phyloP scores from a whole-genome alignment of 2,329 filamentous ascomycete species.

The Exophiala sideris region DNA sequence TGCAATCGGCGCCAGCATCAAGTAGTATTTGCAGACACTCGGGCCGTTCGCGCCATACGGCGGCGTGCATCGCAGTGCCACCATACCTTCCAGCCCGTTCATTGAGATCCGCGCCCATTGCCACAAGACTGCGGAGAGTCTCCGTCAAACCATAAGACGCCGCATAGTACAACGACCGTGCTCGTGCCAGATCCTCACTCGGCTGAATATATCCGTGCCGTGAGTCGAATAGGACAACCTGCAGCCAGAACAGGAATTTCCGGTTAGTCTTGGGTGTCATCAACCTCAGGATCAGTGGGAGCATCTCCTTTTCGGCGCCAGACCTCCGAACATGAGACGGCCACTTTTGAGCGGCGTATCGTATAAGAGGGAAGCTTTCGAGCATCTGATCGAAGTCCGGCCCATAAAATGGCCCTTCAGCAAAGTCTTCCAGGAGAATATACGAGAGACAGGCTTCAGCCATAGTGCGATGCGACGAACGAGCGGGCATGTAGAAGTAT shows the following conservation, averaged over 20 bases:
- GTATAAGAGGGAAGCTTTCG: slow-evolving; percentile 9
- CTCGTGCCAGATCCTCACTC: slow-evolving; percentile 1
- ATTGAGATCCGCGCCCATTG: slow-evolving; percentile 9
- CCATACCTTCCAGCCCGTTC: slow-evolving; percentile 18
- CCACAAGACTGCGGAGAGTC: slow-evolving; percentile 14
- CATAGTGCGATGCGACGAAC: slow-evolving; percentile 12
- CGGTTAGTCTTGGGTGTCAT: slow-evolving; percentile 11
- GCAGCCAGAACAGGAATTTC: slow-evolving; percentile 21
- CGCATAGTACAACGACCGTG: slow-evolving; percentile 18
- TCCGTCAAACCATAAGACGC: slow-evolving; percentile 19
- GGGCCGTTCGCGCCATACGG: slow-evolving; percentile 15
- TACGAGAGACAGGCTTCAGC: slow-evolving; percentile 18
- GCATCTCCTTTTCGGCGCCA: slow-evolving; percentile 13
- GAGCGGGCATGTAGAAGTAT: slow-evolving; percentile 11
- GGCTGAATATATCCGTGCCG: slow-evolving; percentile 13
- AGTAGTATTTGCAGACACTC: slow-evolving; percentile 14
- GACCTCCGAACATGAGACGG: slow-evolving; percentile 14
- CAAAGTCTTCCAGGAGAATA: slow-evolving; percentile 17
- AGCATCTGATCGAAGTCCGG: slow-evolving; percentile 3
- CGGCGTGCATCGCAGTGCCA: slow-evolving; percentile 20
- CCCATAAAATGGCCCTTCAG: slow-evolving; percentile 5
- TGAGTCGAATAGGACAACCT: slow-evolving; percentile 19
- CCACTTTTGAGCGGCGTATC: slow-evolving; percentile 20
- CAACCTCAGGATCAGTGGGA: slow-evolving; percentile 15
- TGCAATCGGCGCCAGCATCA: slow-evolving; percentile 15